phyloP scores from a whole-genome alignment of 768 basidiomycete genomes.

The Chalciporus pseudorubinellus region DNA sequence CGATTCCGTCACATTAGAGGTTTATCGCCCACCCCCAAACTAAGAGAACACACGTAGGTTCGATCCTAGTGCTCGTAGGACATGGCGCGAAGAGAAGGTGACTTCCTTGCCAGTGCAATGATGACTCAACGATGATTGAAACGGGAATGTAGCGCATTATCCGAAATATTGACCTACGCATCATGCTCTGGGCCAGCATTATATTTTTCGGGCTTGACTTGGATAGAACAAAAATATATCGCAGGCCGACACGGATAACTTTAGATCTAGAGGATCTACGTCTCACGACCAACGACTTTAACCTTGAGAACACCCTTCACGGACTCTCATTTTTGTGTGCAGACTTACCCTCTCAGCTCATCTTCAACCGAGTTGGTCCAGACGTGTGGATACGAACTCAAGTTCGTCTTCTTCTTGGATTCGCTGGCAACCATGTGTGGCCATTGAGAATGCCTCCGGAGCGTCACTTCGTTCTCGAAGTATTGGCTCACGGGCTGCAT shows the following conservation, averaged over 20 bases:
- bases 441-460: conserved; percentile 39
- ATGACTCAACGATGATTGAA: too few species aligned
- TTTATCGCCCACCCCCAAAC: conserved; percentile 48
- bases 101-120: not conserved
- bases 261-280: conserved; percentile 58
- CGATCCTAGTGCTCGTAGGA: conserved; percentile 66
- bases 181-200: conserved; percentile 58
- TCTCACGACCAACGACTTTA: conserved; percentile 62
- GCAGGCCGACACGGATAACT: conserved; percentile 69
- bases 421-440: not conserved
- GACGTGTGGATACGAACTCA: conserved; percentile 66
- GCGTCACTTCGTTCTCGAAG: conserved; percentile 52
- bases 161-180: conserved; percentile 57
- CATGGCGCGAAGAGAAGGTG: conserved; percentile 64
- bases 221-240: conserved; percentile 64
- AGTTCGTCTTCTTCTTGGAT: conserved; percentile 26
- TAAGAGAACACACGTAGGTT: conserved; percentile 67
- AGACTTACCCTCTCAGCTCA: conserved; percentile 65
- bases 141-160: conserved; percentile 40
- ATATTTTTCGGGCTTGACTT: conserved; percentile 65
- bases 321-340: conserved; percentile 46
- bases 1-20: conserved; percentile 47
- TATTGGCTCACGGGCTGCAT: conserved; percentile 45
- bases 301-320: conserved; percentile 61
- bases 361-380: conserved; percentile 66